Evolutionary conservation across 2,329 filamentous ascomycete genomes (phyloP).

Genomic region (Trichothecium sympodiale): DNA sequence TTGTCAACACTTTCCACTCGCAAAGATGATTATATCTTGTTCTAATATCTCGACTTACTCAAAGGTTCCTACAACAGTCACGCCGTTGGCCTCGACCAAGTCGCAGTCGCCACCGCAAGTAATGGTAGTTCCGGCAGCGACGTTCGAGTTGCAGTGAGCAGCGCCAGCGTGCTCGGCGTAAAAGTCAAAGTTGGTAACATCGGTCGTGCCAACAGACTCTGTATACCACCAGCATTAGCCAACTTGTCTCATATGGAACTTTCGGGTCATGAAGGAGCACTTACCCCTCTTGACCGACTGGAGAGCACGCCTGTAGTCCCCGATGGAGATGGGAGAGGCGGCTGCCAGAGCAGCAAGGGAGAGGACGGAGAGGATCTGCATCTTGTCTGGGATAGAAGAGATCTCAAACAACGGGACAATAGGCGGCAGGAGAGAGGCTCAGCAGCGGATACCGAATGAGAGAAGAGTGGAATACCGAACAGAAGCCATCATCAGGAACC

Average conservation of each 20-base stretch:
- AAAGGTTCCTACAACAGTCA: constrained; percentile 31
- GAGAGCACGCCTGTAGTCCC: constrained; percentile 15
- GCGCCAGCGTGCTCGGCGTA: constrained; percentile 41
- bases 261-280: constrained; percentile 3
- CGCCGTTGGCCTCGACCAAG: constrained; percentile 28
- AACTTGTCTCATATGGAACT: not conserved
- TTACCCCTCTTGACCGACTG: constrained; percentile 20
- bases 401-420: too few relatives aligned
- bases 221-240: constrained; percentile 4
- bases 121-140: constrained; percentile 24
- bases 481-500: too few relatives aligned
- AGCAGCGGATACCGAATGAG: too few relatives aligned
- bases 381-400: constrained; percentile 8
- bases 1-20: too few relatives aligned
- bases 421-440: too few relatives aligned
- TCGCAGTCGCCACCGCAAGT: constrained; percentile 34
- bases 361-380: constrained; percentile 14
- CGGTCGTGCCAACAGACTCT: constrained; percentile 14
- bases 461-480: too few relatives aligned
- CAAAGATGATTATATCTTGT: constrained; percentile 2
- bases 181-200: constrained; percentile 30
- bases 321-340: constrained; percentile 14
- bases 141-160: constrained; percentile 39
- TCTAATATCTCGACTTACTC: constrained; percentile 17
- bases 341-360: constrained; percentile 14